Evolutionary conservation across 225 moss, liverwort and hornwort genomes (phyloP).

Genomic region (Pseudisothecium myosuroides): DNA sequence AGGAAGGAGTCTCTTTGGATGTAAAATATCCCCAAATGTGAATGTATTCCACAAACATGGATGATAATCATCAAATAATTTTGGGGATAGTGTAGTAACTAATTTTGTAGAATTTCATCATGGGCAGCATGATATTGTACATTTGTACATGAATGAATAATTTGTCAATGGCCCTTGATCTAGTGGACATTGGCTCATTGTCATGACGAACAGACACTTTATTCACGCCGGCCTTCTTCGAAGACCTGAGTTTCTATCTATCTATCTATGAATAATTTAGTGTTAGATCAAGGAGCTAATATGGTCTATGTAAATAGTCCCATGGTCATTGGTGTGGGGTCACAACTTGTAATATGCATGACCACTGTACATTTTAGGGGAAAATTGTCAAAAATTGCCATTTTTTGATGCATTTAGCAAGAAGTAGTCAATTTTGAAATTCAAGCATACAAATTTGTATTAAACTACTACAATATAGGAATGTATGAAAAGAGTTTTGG

Average conservation of each 20-base stretch:
- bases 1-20: not conserved
- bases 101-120: not conserved
- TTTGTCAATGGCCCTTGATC: no score
- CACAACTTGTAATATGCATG: not conserved
- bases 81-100: no score
- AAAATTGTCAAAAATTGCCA: not conserved
- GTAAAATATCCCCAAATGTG: not conserved
- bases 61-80: not conserved
- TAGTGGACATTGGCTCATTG: no score
- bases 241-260: no score
- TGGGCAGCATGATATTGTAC: not conserved
- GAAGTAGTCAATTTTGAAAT: not conserved
- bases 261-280: not conserved
- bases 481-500: not conserved
- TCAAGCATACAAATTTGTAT: not conserved
- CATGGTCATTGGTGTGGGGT: not conserved
- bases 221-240: no score
- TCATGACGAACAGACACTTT: no score
- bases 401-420: not conserved
- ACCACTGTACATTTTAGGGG: accelerated
- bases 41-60: not conserved
- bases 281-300: not conserved
- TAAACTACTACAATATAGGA: not conserved
- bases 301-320: not conserved
- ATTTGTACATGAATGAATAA: not conserved